A percentile compares a stretch with the other conserved stretches of the same genome.
These are phyloP conservation scores for Thermomyces lanuginosus DNA, from an alignment of 2,329 filamentous ascomycete species.

Conservation along the genomic window DNA sequence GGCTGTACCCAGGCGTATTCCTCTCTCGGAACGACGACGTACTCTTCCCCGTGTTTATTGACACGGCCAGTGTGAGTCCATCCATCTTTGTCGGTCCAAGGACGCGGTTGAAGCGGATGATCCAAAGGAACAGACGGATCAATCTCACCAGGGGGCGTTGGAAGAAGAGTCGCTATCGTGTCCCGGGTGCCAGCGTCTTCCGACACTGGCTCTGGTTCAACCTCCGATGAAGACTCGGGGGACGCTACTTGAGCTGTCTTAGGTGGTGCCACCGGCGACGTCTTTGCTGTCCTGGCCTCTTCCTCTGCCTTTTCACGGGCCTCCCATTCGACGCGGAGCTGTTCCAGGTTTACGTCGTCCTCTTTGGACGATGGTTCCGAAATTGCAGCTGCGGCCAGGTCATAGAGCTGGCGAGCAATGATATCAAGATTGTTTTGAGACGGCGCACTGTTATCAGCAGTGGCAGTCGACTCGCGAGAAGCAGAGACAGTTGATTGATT, in stretches of 20 bases:
- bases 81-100: conserved; percentile 15
- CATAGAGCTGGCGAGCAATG: conserved; percentile 8
- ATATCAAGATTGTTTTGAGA: conserved; percentile 2
- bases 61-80: conserved; percentile 16
- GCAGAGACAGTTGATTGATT: too few relatives aligned
- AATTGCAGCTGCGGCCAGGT: conserved; percentile 9
- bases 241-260: too few relatives aligned
- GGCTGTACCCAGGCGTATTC: conserved; percentile 12
- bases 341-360: conserved; percentile 4
- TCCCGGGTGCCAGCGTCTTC: too few relatives aligned
- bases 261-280: too few relatives aligned
- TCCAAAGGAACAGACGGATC: conserved; percentile 7
- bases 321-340: too few relatives aligned
- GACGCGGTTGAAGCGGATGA: conserved; percentile 9
- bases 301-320: too few relatives aligned
- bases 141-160: conserved; percentile 4
- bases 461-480: not conserved
- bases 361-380: conserved; percentile 2
- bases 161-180: too few relatives aligned
- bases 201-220: too few relatives aligned
- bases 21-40: conserved; percentile 10
- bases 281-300: too few relatives aligned
- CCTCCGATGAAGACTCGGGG: too few relatives aligned
- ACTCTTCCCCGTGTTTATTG: conserved; percentile 16
- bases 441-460: conserved; percentile 2